These are phyloP conservation scores for Pythium scleroteichum DNA, from an alignment of 352 stramenopile genomes.

Conservation along the genomic window DNA sequence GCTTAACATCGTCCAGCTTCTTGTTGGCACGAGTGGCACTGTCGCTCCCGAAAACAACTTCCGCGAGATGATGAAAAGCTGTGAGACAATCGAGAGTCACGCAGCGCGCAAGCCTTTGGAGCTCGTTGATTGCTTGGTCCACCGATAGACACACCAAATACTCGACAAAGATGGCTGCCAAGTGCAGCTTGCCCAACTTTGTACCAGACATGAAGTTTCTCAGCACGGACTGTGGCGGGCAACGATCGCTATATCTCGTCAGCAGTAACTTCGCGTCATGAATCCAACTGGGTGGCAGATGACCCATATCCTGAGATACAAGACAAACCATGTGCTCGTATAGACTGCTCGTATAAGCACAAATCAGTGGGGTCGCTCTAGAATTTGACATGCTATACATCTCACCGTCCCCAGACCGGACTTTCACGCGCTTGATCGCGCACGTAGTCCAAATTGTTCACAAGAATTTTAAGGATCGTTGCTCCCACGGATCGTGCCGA, in stretches of 20 bases:
- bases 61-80: constrained; percentile 14
- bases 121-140: background rate
- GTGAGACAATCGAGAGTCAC: constrained; percentile 5
- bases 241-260: background rate
- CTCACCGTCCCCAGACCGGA: too few relatives aligned
- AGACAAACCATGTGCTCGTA: too few relatives aligned
- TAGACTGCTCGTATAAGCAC: too few relatives aligned
- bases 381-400: too few relatives aligned
- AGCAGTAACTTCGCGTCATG: constrained; percentile 10
- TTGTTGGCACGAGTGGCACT: too few relatives aligned
- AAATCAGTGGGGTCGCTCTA: too few relatives aligned
- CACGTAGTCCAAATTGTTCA: background rate
- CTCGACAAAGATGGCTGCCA: constrained; percentile 2
- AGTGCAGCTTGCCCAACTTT: constrained; percentile 13
- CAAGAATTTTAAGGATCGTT: constrained; percentile 13
- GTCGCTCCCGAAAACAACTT: background rate
- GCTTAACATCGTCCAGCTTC: too few relatives aligned
- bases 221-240: background rate
- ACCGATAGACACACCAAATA: constrained; percentile 7
- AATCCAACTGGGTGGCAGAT: constrained; percentile 23
- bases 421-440: background rate
- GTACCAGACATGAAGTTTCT: constrained; percentile 12
- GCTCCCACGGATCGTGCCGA: constrained; percentile 10
- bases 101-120: background rate
- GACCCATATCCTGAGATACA: background rate